These are phyloP conservation scores for Penicillium sp. DNA, from an alignment of 2,329 filamentous ascomycete genomes.

Conservation along the genomic window DNA sequence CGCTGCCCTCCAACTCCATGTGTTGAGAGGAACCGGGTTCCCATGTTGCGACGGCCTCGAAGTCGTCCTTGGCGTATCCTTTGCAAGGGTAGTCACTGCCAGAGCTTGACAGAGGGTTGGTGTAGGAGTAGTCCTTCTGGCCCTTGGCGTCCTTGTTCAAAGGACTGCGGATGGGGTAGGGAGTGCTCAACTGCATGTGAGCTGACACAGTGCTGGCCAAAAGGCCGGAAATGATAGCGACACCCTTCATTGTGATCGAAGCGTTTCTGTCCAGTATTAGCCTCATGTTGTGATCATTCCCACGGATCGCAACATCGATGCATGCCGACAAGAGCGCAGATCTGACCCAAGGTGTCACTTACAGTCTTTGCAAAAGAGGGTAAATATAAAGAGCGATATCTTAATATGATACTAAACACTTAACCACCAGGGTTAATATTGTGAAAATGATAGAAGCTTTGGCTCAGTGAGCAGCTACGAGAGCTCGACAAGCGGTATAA, in stretches of 20 bases:
- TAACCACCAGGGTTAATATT: conserved; percentile 16
- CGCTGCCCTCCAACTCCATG: conserved; percentile 64
- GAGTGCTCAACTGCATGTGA: conserved; percentile 60
- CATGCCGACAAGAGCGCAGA: neutral
- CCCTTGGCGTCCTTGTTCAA: conserved; percentile 48
- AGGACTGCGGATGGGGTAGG: conserved; percentile 55
- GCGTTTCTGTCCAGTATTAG: conserved; percentile 3
- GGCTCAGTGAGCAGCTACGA: neutral
- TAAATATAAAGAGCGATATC: neutral
- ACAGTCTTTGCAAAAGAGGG: conserved; percentile 1
- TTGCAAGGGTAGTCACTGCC: conserved; percentile 77
- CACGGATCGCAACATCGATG: neutral
- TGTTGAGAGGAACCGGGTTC: conserved; percentile 62
- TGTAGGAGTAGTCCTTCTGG: conserved; percentile 71
- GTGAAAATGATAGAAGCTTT: conserved; percentile 1
- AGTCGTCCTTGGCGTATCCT: conserved; percentile 58
- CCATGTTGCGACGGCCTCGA: conserved; percentile 62
- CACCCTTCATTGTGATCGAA: conserved; percentile 34
- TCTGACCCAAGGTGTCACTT: neutral
- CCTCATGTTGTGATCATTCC: neutral
- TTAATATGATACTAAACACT: conserved; percentile 9
- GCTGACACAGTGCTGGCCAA: conserved; percentile 36
- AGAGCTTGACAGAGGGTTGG: conserved; percentile 59
- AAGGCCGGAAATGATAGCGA: conserved; percentile 30
- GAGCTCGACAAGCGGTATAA: conserved; percentile 9